Conservation (phyloP, 2,329 filamentous ascomycete genomes). For the Fusarium sp. region DNA sequence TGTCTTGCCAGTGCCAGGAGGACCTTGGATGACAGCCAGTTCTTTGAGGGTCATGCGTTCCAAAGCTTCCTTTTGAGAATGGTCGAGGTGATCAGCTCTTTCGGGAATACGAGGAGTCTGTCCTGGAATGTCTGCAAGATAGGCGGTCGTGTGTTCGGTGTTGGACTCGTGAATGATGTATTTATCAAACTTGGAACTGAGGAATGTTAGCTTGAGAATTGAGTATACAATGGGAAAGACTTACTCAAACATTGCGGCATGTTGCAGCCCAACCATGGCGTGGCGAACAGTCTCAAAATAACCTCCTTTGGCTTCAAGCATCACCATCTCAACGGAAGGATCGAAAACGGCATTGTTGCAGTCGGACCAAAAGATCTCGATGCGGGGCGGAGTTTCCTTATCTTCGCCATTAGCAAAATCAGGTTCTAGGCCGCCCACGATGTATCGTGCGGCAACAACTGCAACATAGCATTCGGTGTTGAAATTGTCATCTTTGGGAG, state of each 20-base stretch:
- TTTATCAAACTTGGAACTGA: conserved; percentile 66
- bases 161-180: conserved; percentile 63
- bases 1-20: conserved; percentile 80
- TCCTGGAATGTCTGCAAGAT: conserved; percentile 33
- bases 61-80: conserved; percentile 74
- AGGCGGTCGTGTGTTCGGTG: conserved; percentile 41
- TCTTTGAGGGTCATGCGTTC: conserved; percentile 74
- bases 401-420: conserved; percentile 46
- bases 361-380: conserved; percentile 78
- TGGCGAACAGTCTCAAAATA: conserved; percentile 83
- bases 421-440: conserved; percentile 66
- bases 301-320: conserved; percentile 77
- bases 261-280: conserved; percentile 75
- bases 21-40: conserved; percentile 82
- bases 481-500: conserved; percentile 67
- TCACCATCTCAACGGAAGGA: conserved; percentile 73
- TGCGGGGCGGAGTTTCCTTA: conserved; percentile 62
- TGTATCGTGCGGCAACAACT: conserved; percentile 73
- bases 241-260: conserved; percentile 62
- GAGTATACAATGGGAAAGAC: conserved; percentile 40
- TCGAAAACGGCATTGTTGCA: conserved; percentile 70
- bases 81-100: conserved; percentile 61
- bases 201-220: background rate
- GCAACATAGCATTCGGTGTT: conserved; percentile 72
- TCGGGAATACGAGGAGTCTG: background rate